Evolutionary conservation across 345 rosid species (phyloP), one percentile per base, ranked within the genome.

Genomic region (Gossypium stocksii): DNA sequence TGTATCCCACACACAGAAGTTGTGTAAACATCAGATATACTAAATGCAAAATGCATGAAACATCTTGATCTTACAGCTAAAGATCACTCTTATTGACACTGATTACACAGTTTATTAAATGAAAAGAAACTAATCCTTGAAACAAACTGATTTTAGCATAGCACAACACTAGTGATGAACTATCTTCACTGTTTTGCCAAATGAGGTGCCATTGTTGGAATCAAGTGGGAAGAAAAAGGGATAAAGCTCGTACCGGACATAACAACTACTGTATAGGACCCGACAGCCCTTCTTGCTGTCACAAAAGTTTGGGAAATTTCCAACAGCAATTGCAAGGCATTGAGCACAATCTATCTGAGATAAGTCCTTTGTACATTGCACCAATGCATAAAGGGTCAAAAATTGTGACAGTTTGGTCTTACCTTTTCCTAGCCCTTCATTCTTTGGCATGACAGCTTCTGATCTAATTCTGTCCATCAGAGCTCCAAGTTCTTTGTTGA

Each of bases 311-410:
- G 83, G 80, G 82, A 89, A 90, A 56, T 85, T 89, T 53, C 77
- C 80, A 0, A 88, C 85, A 2, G 91, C 90, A 66, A 83, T 86
- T 10, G 93, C 91, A 27, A 93, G 53, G 81, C 98, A 90, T 80
- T 89, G 98, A 73, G 93, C 90, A 66, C 97, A 90, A 46, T 84
- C 85, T 25, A 86, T 10, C 16, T 43, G 72, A 41, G 84, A 22
- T n/a, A 89, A 74, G 80, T 93, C 97, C 70, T 91, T 87, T 11
- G 88, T 87, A 78, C 97, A 90, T 60, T 89, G 91, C 60, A 82
- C 90, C 86, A 90, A 78, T 12, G 88, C 97, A 69, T 90, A 88
- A 7, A 89, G 78, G 14, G 91, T 91, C 70, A 77, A 60, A 46
- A 89, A 86, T 23, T 87, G 78, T 14, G 96, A 79, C 74, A 90